Evolutionary conservation across 257 asterid genomes (phyloP), one percentile per base, ranked within the genome.

Genomic region (Nicotiana noctiflora): DNA sequence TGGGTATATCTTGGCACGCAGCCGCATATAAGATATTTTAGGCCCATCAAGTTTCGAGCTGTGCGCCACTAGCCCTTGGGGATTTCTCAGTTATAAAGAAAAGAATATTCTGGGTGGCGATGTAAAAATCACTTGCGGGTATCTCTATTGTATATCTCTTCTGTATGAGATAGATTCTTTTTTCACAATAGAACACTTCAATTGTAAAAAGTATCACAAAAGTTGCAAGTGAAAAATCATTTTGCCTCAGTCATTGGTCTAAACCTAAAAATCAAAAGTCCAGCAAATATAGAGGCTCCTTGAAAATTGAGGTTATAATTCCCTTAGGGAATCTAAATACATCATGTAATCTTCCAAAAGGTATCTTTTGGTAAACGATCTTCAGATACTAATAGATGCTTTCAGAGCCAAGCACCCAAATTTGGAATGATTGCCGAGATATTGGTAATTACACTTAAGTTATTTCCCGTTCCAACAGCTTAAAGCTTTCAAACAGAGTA

Each of bases 111-210:
- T 52, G 8, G 61, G 61, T 56, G 23, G 61, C 61, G 8, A 56
- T 18, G 61, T 6, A 23, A 56, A 18, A 56, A 56, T 56, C n/a
- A 66, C 27, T 32, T 27, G 44, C 76, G 10, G 51, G 31, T 37
- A 34, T 34, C 76, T 37, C 29, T 34, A 67, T 12, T 37, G 18
- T 23, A 67, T 67, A 12, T 19, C 77, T 70, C 34, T 40, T 40
- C 32, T 70, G 32, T 40, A 19, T 44, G 57, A n/a, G 77, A 40
- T 44, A 56, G 77, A 40, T 40, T 44, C 25, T 40, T n/a, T 68
- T 68, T 40, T 18, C 34, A 8, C 77, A 70, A 70, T 70, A 44
- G 77, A 70, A 70, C 77, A 70, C 53, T 68, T 68, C 32, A 68
- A 55, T 19, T 19, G 57, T 44, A 70, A 44, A 21, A 40, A 12